Base-by-base conservation (phyloP, 140 eudicot genomes). In the Artemisia princeps region DNA sequence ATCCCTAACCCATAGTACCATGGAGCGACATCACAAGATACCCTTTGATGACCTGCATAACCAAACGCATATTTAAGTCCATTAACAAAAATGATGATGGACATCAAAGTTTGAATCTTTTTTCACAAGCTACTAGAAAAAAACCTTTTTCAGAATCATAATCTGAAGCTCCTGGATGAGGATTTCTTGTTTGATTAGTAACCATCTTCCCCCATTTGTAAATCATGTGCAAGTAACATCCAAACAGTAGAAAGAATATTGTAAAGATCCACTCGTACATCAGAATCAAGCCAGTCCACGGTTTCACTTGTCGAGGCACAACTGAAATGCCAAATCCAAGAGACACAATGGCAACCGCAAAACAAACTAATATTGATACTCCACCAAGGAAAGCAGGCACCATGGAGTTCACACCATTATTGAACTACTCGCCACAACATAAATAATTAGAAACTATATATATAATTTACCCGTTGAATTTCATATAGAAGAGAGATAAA, bases 241-340 rank as follows among this genome's bases (percentile, higher is more conserved):
- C 97, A 60, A 90, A 87, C 61, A 87, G 62, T 10, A 87, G 20
- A 79, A 90, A 77, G 76, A 90, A 87, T 16, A 85, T 61, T 1
- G 89, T 83, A 70, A 84, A 90, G 30, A 90, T 84, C 97, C 97
- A 90, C 72, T 90, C 97, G 17, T 87, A 90, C 90, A 83, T 83
- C 68, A 90, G 85, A 56, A 87, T 75, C 73, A 90, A 71, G 10
- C 97, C 97, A 17, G 95, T 90, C 95, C 95, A 87, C 5, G 97
- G 97, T 75, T 72, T 83, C 58, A 87, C 85, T 87, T 90, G 97
- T 16, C 87, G 79, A 63, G 97, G 97, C 67, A 90, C 94, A 55
- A 87, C 77, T 2, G 81, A 73, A 58, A 90, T 55, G 33, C 89
- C 79, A 54, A 90, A 72, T 55, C 79, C 95, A 66, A 90, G 94